Conservation (phyloP, 2,329 filamentous ascomycete genomes). For the Aureobasidium namibiae region DNA sequence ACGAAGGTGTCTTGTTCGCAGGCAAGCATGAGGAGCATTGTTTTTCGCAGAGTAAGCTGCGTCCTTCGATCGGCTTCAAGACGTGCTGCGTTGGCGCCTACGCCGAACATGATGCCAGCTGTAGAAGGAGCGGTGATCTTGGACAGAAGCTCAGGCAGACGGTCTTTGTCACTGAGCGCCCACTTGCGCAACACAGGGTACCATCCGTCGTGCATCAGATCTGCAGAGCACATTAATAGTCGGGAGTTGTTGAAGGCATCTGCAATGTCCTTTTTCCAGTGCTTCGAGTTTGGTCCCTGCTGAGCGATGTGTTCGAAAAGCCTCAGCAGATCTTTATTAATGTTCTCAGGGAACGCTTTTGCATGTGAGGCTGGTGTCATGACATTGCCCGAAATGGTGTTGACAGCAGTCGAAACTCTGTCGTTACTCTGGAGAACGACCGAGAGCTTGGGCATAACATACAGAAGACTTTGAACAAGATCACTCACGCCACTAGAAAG, state of each 20-base stretch:
- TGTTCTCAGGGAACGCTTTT: conserved; percentile 77
- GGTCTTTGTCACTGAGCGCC: conserved; percentile 78
- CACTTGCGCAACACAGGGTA: conserved; percentile 77
- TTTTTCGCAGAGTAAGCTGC: conserved; percentile 78
- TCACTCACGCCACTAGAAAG: conserved; percentile 45
- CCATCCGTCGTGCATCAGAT: conserved; percentile 67
- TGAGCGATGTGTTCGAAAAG: conserved; percentile 71
- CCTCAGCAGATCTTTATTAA: conserved; percentile 61
- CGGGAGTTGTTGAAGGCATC: conserved; percentile 87
- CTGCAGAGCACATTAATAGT: conserved; percentile 66
- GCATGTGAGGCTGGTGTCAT: conserved; percentile 75
- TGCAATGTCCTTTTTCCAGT: conserved; percentile 84
- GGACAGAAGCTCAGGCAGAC: conserved; percentile 69
- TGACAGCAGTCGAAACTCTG: conserved; percentile 67
- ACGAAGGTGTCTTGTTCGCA: conserved; percentile 72
- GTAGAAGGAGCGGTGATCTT: conserved; percentile 79
- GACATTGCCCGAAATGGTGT: conserved; percentile 73
- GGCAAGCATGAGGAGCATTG: conserved; percentile 71
- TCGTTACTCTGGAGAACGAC: conserved; percentile 81
- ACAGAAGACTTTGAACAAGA: conserved; percentile 69
- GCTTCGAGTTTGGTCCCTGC: conserved; percentile 72
- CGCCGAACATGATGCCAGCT: conserved; percentile 96
- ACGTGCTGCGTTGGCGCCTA: conserved; percentile 85
- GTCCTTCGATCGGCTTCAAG: conserved; percentile 92
- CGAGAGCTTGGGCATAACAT: conserved; percentile 70